Evolutionary conservation across 495 filamentous ascomycete genomes (phyloP), one percentile per base, ranked within the genome.

Genomic region (Talaromyces wortmannii): DNA sequence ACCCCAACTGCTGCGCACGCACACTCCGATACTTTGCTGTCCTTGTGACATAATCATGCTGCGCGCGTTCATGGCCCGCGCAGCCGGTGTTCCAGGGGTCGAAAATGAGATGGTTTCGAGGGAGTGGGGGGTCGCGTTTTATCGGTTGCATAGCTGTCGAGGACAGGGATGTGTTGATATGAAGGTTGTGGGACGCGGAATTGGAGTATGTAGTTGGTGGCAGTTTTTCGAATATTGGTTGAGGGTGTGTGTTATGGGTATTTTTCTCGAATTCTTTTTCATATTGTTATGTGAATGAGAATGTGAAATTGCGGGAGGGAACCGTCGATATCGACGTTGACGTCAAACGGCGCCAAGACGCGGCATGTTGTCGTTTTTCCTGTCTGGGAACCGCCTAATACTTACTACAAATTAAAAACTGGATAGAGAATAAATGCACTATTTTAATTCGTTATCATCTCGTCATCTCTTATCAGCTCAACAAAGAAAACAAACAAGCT

Each of bases 51-150:
- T 84, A 69, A 0, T 51, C 50, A 52, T 81, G 81, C 36, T 92
- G 84, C 55, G 85, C 83, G 31, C 78, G 75, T 69, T 96, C 91
- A 65, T 96, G 90, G 51, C 91, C 91, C 6, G 88, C 85, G 0
- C 86, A 82, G 13, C 81, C 81, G 17, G 87, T 86, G 69, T 90
- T 91, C 88, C 88, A 96, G 32, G 87, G 74, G 63, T 95, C 90
- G 67, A 89, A 92, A 57, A 68, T 60, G 45, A 70, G 52, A 2
- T 45, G 23, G 30, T 53, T 53, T 0, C 36, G 50, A 11, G 36
- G 33, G 17, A 32, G 13, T 12, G 50, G 23, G n/a, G 4, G 36
- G 6, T 53, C 23, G 33, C 6, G 6, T 6, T 36, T 36, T 6
- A 12, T 12, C 33, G 6, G 6, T 36, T 36, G 33, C 33, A 12